Evolutionary conservation across 1,139 yeast genomes (phyloP).

Genomic region (Saccharomyces pastorianus): DNA sequence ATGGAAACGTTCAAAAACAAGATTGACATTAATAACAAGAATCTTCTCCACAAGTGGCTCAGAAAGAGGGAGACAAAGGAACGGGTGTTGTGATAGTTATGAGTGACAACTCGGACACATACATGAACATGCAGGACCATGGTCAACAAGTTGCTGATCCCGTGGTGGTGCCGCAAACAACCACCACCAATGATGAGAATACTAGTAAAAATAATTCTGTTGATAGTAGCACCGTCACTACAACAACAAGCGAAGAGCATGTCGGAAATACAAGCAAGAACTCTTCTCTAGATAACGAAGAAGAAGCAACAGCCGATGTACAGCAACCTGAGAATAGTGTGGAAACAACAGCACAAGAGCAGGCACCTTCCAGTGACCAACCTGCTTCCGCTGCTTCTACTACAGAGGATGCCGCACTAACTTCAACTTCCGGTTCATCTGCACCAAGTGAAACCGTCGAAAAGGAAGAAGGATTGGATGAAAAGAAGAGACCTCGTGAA

Average conservation of each 20-base stretch:
- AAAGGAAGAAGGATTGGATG: background rate
- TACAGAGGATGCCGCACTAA: background rate
- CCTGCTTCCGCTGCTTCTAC: background rate
- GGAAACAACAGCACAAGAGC: background rate
- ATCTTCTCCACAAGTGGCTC: background rate
- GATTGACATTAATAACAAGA: background rate
- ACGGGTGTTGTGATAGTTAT: background rate
- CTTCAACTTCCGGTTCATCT: background rate
- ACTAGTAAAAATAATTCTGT: background rate
- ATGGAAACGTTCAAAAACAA: background rate
- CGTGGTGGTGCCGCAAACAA: background rate
- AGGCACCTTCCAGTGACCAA: background rate
- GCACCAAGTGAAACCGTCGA: background rate
- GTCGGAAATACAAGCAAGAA: background rate
- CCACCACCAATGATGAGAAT: background rate
- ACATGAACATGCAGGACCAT: background rate
- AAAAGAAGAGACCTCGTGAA: constrained; percentile 1
- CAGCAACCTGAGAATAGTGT: background rate
- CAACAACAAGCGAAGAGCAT: background rate
- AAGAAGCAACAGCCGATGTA: background rate
- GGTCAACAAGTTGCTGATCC: background rate
- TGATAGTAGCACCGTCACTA: background rate
- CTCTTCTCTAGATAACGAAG: background rate
- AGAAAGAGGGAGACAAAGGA: background rate
- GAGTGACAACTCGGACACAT: background rate